These are phyloP conservation scores for Backusella westeae DNA, from an alignment of 192 early-diverging fungal species.

Conservation along the genomic window DNA sequence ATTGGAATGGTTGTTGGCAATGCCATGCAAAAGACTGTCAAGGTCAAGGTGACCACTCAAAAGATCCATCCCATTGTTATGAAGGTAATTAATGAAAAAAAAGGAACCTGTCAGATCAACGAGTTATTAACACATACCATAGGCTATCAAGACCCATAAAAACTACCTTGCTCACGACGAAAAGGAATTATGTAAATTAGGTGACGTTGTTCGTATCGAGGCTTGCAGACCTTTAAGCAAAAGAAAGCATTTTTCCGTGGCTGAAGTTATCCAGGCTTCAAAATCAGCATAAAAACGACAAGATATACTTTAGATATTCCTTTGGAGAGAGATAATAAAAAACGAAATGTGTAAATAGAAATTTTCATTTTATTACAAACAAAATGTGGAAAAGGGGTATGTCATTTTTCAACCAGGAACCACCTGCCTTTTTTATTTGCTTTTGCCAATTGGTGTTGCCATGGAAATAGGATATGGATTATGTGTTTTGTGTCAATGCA, in stretches of 20 bases:
- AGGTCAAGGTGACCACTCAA: slow-evolving; percentile 78
- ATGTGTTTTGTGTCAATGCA: no score
- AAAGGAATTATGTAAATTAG: slow-evolving; percentile 73
- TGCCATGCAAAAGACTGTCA: slow-evolving; percentile 87
- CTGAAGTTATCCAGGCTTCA: slow-evolving; percentile 63
- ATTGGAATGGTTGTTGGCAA: slow-evolving; percentile 87
- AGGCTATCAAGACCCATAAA: slow-evolving; percentile 81
- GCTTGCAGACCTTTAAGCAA: slow-evolving; percentile 84
- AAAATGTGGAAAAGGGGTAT: not conserved
- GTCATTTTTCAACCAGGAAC: not conserved
- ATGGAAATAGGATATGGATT: no score
- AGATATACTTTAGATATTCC: not conserved
- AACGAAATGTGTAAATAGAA: slow-evolving; percentile 2
- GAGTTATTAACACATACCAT: not conserved
- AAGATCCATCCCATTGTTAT: slow-evolving; percentile 79
- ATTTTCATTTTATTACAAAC: not conserved
- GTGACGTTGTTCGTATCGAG: slow-evolving; percentile 92
- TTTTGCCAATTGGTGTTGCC: no score
- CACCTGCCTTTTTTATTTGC: not conserved
- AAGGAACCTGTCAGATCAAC: not conserved
- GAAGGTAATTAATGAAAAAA: slow-evolving; percentile 60
- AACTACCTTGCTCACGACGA: slow-evolving; percentile 91
- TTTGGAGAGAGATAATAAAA: not conserved
- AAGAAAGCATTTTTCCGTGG: slow-evolving; percentile 86
- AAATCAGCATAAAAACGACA: slow-evolving; percentile 3